phyloP scores from a whole-genome alignment of 2,329 filamentous ascomycete genomes.

The Sporothrix pallida region DNA sequence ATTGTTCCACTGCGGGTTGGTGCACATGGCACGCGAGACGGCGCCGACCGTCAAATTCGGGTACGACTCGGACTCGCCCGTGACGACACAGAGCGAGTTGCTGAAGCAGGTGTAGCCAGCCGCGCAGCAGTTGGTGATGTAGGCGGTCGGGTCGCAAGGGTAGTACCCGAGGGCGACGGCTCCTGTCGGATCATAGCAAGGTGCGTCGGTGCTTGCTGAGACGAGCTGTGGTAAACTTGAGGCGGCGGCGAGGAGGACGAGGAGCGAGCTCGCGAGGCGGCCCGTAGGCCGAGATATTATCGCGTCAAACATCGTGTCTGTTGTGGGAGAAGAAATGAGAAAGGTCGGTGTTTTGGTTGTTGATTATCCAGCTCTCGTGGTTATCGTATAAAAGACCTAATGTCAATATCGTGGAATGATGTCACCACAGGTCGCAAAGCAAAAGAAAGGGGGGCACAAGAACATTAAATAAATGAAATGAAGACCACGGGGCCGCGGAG shows the following conservation, averaged over 20 bases:
- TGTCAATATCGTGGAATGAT: background rate
- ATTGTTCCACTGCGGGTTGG: constrained; percentile 41
- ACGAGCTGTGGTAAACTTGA: background rate
- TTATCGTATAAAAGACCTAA: background rate
- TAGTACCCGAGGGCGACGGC: constrained; percentile 38
- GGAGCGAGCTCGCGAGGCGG: background rate
- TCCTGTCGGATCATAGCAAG: constrained; percentile 40
- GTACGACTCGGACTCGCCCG: constrained; percentile 34
- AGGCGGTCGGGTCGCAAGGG: constrained; percentile 37
- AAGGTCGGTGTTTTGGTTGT: background rate
- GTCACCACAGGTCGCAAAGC: background rate
- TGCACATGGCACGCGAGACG: constrained; percentile 39
- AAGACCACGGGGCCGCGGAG: background rate
- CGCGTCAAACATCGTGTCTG: background rate
- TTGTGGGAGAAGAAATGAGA: background rate
- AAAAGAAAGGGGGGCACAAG: background rate
- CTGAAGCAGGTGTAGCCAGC: constrained; percentile 41
- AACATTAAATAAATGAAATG: background rate
- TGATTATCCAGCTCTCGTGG: background rate
- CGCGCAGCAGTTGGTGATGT: constrained; percentile 40
- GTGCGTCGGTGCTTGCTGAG: constrained; percentile 31
- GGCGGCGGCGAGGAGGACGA: background rate
- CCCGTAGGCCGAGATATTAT: background rate
- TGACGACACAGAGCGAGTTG: constrained; percentile 40
- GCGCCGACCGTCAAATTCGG: constrained; percentile 39